Conservation (phyloP, 345 rosid genomes). For the Garcia nutans region DNA sequence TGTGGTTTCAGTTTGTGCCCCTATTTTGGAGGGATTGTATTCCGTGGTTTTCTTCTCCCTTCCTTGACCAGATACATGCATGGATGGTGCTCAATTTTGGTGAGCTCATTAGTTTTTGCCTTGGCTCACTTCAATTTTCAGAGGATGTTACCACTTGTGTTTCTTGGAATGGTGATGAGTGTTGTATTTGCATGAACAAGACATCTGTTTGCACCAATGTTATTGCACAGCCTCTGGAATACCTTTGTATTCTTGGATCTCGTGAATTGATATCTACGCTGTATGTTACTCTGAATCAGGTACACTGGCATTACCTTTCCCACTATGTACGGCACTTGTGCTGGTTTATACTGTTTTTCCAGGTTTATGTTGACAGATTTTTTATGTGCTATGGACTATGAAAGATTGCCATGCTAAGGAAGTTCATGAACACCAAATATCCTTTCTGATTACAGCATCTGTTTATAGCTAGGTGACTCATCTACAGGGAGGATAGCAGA, state of each 20-base stretch:
- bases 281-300: neutral
- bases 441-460: neutral
- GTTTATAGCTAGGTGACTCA: neutral
- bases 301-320: neutral
- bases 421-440: neutral
- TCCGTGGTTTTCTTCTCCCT: conserved; percentile 87
- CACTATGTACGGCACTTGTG: neutral
- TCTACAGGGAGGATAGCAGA: neutral
- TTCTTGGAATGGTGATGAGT: conserved; percentile 89
- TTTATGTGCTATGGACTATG: neutral
- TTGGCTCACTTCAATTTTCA: conserved; percentile 88
- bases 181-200: conserved; percentile 73
- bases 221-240: conserved; percentile 45
- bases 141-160: conserved; percentile 86
- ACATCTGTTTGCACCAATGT: conserved; percentile 77
- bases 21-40: conserved; percentile 88
- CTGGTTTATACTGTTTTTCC: neutral
- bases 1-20: conserved; percentile 83
- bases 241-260: conserved; percentile 8
- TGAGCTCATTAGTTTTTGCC: conserved; percentile 84
- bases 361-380: neutral
- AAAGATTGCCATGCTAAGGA: neutral
- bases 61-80: conserved; percentile 92
- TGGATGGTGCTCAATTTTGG: conserved; percentile 77
- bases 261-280: neutral